Conservation (phyloP, 176 grass and related monocot species). For the Phoenix roebelenii region DNA sequence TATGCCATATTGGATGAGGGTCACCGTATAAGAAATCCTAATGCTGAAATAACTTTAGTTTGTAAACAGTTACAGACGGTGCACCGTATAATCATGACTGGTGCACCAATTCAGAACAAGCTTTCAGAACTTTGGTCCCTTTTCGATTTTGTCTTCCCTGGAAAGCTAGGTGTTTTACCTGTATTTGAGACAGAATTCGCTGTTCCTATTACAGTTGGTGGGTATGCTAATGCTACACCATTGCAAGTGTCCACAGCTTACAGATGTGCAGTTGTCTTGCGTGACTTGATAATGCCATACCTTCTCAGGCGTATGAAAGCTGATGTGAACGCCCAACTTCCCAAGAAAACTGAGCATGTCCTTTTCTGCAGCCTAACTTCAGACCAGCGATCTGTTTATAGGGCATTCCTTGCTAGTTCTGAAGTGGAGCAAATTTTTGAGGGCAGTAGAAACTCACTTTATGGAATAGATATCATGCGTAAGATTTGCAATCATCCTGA, state of each 20-base stretch:
- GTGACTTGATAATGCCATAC: constrained; percentile 89
- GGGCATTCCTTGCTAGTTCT: constrained; percentile 86
- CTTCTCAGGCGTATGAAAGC: constrained; percentile 95
- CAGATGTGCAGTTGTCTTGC: constrained; percentile 73
- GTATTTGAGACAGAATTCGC: constrained; percentile 88
- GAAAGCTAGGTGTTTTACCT: constrained; percentile 85
- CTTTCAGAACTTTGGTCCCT: constrained; percentile 92
- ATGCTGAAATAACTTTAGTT: constrained; percentile 87
- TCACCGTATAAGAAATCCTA: constrained; percentile 90
- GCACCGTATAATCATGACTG: constrained; percentile 90
- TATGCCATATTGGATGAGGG: constrained; percentile 88
- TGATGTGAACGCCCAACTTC: constrained; percentile 84
- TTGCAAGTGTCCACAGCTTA: constrained; percentile 95
- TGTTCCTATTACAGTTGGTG: constrained; percentile 87
- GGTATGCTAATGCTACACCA: constrained; percentile 85
- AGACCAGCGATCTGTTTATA: constrained; percentile 60
- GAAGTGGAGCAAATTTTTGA: constrained; percentile 97
- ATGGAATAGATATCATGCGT: constrained; percentile 80
- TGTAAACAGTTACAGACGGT: constrained; percentile 91
- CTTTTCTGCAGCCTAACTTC: constrained; percentile 78
- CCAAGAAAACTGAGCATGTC: constrained; percentile 92
- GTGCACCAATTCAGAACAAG: constrained; percentile 95
- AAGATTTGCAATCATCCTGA: constrained; percentile 97
- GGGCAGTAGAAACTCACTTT: constrained; percentile 73
- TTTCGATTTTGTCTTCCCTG: constrained; percentile 97